Evolutionary conservation across 2,329 filamentous ascomycete species (phyloP), one percentile per base, ranked within the genome.

Genomic region (Microcyclospora tardicrescens): DNA sequence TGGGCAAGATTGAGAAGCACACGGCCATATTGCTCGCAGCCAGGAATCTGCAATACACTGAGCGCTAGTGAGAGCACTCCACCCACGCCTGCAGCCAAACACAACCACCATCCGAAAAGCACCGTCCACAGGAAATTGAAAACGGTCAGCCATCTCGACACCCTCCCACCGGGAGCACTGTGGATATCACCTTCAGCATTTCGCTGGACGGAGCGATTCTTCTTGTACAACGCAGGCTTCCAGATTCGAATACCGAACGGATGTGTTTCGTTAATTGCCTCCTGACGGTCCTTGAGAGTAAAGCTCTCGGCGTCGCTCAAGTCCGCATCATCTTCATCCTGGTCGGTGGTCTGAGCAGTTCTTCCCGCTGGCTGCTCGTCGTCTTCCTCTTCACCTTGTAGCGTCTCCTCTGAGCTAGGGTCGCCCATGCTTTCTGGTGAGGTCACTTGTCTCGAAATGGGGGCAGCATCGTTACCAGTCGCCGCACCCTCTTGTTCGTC

Each of bases 171-270:
- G 0, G 91, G 91, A 1, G 84, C 79, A 2, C 89, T 96, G 65
- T 98, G 91, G 42, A 98, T 96, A 60, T 98, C 91, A 11, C 83
- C 87, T 63, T 96, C 89, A 5, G 91, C 91, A 34, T 80, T 93
- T 62, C 93, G 91, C 60, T 96, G 86, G 29, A 98, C 93, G 1
- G 91, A 98, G 40, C 91, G 79, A 52, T 82, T 80, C 62, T 98
- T 98, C 65, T 98, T 98, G 72, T 98, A 98, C 46, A 98, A 62
- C 1, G 91, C 93, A 33, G 91, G 91, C 62, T 98, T 98, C 91
- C 91, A 98, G 46, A 98, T 84, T 59, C 93, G 79, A 58, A 98
- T 96, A 69, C 91, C 91, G 54, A 98, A 98, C 0, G 91, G 91
- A 68, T 98, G 91, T 0, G 91, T 98, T 60, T 94, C 81, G 64